Conservation (phyloP, 23 red algal species). For the Agarophyton chilense region DNA sequence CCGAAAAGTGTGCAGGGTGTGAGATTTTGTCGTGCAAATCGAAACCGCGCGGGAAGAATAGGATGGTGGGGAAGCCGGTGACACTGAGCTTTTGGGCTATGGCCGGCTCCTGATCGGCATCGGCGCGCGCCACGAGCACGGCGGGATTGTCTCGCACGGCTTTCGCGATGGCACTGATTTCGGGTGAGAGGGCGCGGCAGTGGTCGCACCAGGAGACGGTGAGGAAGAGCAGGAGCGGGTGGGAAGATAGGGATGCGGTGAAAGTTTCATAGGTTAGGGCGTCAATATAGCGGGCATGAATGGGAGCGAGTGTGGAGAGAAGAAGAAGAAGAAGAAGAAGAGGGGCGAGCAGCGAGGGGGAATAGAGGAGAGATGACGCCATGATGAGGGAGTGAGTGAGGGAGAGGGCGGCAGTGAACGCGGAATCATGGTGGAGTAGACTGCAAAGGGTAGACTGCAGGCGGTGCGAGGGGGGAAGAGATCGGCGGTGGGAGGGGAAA, state of each 20-base stretch:
- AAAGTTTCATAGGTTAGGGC: constrained; percentile 6
- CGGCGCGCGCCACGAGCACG: constrained; percentile 37
- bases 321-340: background rate
- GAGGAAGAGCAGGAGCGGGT: constrained; percentile 30
- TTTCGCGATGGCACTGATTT: constrained; percentile 24
- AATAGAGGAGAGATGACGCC: background rate
- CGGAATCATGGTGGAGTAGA: too few relatives aligned
- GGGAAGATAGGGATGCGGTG: background rate
- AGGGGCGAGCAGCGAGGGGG: background rate
- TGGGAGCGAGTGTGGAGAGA: background rate
- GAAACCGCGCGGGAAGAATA: constrained; percentile 18
- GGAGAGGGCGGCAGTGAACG: background rate
- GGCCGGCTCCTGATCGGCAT: constrained; percentile 36
- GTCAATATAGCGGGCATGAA: background rate
- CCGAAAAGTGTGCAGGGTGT: constrained; percentile 6
- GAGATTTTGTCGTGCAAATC: background rate
- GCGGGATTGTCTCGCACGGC: background rate
- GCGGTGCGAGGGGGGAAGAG: background rate
- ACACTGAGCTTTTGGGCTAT: constrained; percentile 27
- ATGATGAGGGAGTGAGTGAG: background rate
- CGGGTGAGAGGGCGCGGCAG: constrained; percentile 15
- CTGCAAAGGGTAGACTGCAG: too few relatives aligned
- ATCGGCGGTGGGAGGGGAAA: background rate
- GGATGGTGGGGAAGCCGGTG: constrained; percentile 32
- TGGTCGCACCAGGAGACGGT: constrained; percentile 58